Percentiles rank a stretch among this genome's conserved stretches.
These are phyloP conservation scores for Nyssa sinensis DNA, from an alignment of 148 eudicot species.

Conservation along the genomic window DNA sequence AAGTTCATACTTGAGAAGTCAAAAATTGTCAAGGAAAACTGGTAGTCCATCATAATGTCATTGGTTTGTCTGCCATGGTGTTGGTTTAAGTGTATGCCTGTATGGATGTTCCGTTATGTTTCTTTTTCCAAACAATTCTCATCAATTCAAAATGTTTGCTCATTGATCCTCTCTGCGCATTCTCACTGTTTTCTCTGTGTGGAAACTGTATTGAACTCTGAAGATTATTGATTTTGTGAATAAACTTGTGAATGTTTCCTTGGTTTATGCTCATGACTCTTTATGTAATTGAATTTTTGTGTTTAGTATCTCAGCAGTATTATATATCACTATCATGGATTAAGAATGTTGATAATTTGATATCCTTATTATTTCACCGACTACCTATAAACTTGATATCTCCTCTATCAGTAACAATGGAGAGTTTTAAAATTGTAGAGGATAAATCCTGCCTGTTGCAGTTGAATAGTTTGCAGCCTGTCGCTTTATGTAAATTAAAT, in stretches of 20 bases:
- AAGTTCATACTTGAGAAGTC: constrained; percentile 74
- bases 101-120: background rate
- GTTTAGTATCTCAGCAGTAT: background rate
- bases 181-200: constrained; percentile 6
- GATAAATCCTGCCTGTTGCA: background rate
- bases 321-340: background rate
- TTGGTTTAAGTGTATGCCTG: background rate
- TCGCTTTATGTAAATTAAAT: background rate
- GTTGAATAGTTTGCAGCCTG: background rate
- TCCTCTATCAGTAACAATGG: background rate
- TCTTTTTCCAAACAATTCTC: background rate
- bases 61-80: background rate
- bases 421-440: background rate
- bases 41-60: constrained; percentile 28
- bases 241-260: constrained; percentile 5
- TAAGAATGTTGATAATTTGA: background rate
- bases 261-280: constrained; percentile 15
- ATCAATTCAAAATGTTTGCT: constrained; percentile 17
- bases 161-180: constrained; percentile 19
- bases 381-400: background rate
- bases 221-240: constrained; percentile 15
- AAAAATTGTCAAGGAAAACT: constrained; percentile 67
- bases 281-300: background rate
- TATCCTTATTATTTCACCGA: background rate
- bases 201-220: background rate